A percentile compares a stretch with the other conserved stretches of the same genome.
These are phyloP conservation scores for Glycine tomentella DNA, from an alignment of 306 rosid species.

Conservation along the genomic window DNA sequence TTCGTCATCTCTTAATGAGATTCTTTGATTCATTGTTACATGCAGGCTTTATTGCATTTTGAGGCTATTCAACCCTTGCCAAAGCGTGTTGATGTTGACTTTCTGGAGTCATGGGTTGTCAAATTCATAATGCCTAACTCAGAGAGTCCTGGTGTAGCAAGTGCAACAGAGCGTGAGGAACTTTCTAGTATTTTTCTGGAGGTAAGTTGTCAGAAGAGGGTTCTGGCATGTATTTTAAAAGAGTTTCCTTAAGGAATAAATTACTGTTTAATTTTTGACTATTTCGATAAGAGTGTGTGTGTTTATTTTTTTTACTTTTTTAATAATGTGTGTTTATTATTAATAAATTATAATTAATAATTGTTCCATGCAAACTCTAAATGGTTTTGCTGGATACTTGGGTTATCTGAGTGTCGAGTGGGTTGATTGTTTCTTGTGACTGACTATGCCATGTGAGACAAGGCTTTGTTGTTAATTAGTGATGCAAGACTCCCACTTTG, in stretches of 20 bases:
- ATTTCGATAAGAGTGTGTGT: too few relatives aligned
- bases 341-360: background rate
- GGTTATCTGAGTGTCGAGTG: background rate
- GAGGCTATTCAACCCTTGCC: conserved; percentile 83
- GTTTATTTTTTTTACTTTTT: too few relatives aligned
- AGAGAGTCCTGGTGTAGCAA: conserved; percentile 63
- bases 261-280: background rate
- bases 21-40: conserved; percentile 34
- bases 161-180: conserved; percentile 83
- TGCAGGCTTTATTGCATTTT: conserved; percentile 89
- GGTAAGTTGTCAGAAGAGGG: conserved; percentile 51
- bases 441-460: too few relatives aligned
- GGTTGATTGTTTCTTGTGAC: conserved; percentile 1
- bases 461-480: background rate
- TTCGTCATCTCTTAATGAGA: too few relatives aligned
- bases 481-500: background rate
- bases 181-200: conserved; percentile 89
- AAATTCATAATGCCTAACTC: conserved; percentile 76
- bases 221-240: background rate
- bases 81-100: conserved; percentile 76
- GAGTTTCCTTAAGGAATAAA: background rate
- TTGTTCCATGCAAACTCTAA: background rate
- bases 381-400: background rate
- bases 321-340: background rate
- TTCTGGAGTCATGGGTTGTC: conserved; percentile 73